phyloP scores from a whole-genome alignment of 176 grass and related monocot species.

The Carex pumila region DNA sequence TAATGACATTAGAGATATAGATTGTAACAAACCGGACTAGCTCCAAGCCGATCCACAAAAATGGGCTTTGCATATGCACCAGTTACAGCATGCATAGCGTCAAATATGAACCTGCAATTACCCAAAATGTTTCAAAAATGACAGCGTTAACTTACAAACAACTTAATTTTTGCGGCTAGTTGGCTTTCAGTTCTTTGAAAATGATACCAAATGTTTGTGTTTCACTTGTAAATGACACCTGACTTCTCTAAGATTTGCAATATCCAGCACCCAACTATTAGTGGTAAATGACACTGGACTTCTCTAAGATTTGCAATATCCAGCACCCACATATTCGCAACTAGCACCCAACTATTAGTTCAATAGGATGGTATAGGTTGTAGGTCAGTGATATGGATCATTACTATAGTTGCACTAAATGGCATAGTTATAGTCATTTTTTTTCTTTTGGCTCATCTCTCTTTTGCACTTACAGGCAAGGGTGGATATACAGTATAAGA shows the following conservation, averaged over 20 bases:
- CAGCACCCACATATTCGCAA: not conserved
- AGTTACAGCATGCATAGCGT: slow-evolving; percentile 90
- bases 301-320: not conserved
- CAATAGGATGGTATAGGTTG: not conserved
- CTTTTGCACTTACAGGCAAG: not conserved
- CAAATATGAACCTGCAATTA: slow-evolving; percentile 64
- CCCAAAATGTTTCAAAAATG: slow-evolving; percentile 9
- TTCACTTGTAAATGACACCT: not conserved
- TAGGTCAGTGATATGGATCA: not conserved
- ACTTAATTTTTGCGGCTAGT: not conserved
- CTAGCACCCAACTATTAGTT: not conserved
- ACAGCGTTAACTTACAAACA: not conserved
- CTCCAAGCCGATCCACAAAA: slow-evolving; percentile 79
- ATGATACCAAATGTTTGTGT: not conserved
- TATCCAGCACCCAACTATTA: not conserved
- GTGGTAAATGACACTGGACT: not conserved
- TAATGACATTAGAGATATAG: not conserved
- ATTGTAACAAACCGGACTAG: slow-evolving; percentile 44
- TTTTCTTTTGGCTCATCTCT: not conserved
- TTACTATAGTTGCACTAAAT: not conserved
- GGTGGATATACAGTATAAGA: no score
- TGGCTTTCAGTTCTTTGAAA: not conserved
- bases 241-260: not conserved
- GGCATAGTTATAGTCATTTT: not conserved
- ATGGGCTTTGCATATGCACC: slow-evolving; percentile 89